Evolutionary conservation across 345 rosid genomes (phyloP).

Genomic region (Rhodamnia argentea): DNA sequence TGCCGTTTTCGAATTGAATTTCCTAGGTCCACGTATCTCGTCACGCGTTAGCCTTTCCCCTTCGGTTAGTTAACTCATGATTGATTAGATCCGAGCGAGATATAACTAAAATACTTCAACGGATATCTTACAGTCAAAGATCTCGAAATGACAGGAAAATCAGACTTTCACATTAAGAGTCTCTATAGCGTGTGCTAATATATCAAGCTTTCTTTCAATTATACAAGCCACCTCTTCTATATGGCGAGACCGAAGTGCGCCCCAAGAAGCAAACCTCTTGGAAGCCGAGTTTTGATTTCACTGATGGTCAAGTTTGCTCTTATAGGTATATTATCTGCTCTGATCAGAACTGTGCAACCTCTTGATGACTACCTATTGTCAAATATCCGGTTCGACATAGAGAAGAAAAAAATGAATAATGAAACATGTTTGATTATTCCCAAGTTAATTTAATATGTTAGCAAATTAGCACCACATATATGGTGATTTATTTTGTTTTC

Average conservation of each 20-base stretch:
- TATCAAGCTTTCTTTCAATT: not conserved
- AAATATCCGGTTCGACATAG: not conserved
- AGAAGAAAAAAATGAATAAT: too few relatives aligned
- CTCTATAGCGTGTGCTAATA: not conserved
- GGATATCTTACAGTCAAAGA: too few relatives aligned
- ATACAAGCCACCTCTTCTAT: not conserved
- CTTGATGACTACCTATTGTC: not conserved
- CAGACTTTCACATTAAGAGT: too few relatives aligned
- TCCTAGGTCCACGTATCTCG: too few relatives aligned
- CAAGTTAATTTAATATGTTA: not conserved
- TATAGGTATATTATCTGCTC: not conserved
- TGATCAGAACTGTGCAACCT: not conserved
- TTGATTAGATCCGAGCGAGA: too few relatives aligned
- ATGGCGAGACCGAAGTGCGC: not conserved
- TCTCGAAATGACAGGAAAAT: too few relatives aligned
- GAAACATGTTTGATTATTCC: not conserved
- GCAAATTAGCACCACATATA: not conserved
- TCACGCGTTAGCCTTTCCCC: too few relatives aligned
- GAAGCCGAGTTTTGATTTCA: not conserved
- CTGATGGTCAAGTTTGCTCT: not conserved
- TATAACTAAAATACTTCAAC: too few relatives aligned
- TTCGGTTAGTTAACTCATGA: too few relatives aligned
- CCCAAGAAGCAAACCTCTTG: not conserved
- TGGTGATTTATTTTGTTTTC: not conserved
- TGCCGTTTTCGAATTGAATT: too few relatives aligned